Percentiles rank a stretch among this genome's conserved stretches.
Evolutionary conservation across 2,329 filamentous ascomycete genomes (phyloP).

Genomic region (Colletotrichum filicis): DNA sequence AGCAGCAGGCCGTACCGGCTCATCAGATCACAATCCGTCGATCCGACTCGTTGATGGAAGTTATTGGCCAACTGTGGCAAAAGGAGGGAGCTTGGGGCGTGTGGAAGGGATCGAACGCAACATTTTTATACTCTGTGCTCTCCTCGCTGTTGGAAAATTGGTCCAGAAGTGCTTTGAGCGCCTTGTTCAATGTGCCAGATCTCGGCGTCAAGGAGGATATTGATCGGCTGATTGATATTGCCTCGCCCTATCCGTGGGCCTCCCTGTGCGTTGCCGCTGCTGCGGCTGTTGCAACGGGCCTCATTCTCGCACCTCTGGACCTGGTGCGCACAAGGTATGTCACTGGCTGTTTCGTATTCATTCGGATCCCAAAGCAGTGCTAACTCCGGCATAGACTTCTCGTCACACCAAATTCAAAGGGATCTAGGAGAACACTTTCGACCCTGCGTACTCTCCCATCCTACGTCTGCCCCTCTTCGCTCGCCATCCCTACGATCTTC

Average conservation of each 20-base stretch:
- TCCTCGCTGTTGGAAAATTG: constrained; percentile 91
- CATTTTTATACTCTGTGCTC: constrained; percentile 90
- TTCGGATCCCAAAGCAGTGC: constrained; percentile 20
- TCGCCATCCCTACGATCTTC: constrained; percentile 86
- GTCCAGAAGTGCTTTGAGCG: constrained; percentile 89
- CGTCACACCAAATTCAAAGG: constrained; percentile 80
- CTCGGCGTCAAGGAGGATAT: constrained; percentile 79
- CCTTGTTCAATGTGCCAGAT: constrained; percentile 90
- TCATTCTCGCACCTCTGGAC: constrained; percentile 88
- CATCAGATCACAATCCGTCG: constrained; percentile 79
- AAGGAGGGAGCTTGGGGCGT: constrained; percentile 91
- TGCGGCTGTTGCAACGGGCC: constrained; percentile 76
- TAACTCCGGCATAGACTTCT: constrained; percentile 70
- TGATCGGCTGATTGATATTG: constrained; percentile 78
- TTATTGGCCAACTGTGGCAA: constrained; percentile 87
- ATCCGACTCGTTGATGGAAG: constrained; percentile 85
- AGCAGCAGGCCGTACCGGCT: constrained; percentile 47
- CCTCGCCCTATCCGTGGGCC: constrained; percentile 83
- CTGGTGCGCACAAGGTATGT: constrained; percentile 81
- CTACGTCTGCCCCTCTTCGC: constrained; percentile 74
- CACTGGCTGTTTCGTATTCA: background rate
- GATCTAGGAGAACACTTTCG: constrained; percentile 81
- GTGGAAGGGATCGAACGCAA: constrained; percentile 94
- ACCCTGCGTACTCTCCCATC: constrained; percentile 83
- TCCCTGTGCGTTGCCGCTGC: constrained; percentile 79